These are phyloP conservation scores for Pichia nakasei DNA, from an alignment of 805 yeast species.

Conservation along the genomic window DNA sequence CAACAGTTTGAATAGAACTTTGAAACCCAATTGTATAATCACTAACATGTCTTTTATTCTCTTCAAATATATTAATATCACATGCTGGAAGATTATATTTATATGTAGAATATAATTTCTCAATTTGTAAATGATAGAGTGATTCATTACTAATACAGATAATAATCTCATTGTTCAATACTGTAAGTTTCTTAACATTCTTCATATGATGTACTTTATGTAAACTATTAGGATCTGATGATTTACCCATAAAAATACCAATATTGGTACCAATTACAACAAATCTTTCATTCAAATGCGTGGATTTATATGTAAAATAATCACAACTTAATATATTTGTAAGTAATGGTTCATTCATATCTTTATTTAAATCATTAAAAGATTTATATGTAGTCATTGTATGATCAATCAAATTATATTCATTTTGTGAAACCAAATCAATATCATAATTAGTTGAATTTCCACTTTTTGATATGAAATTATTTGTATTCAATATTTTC, in stretches of 20 bases:
- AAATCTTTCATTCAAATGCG: conserved; percentile 21
- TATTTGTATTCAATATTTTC: conserved; percentile 8
- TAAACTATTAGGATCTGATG: conserved; percentile 41
- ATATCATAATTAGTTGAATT: conserved; percentile 3
- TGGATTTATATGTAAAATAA: conserved; percentile 5
- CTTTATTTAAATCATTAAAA: background rate
- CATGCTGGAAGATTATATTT: conserved; percentile 36
- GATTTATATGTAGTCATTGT: background rate
- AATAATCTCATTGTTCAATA: conserved; percentile 46
- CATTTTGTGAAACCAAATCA: conserved; percentile 3
- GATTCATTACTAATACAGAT: conserved; percentile 50
- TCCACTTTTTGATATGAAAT: conserved; percentile 16
- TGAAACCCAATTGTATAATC: conserved; percentile 67
- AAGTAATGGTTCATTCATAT: background rate
- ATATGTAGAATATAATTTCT: conserved; percentile 52
- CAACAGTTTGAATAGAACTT: conserved; percentile 42
- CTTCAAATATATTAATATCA: conserved; percentile 18
- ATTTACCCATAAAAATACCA: conserved; percentile 53
- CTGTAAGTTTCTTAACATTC: conserved; percentile 52
- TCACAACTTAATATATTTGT: conserved; percentile 8
- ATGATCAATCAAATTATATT: conserved; percentile 10
- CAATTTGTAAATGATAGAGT: conserved; percentile 55
- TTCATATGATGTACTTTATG: conserved; percentile 43
- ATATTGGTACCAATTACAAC: conserved; percentile 49
- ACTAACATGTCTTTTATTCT: conserved; percentile 35